Conservation (phyloP, 306 rosid genomes). For the Boehmeria nivea region DNA sequence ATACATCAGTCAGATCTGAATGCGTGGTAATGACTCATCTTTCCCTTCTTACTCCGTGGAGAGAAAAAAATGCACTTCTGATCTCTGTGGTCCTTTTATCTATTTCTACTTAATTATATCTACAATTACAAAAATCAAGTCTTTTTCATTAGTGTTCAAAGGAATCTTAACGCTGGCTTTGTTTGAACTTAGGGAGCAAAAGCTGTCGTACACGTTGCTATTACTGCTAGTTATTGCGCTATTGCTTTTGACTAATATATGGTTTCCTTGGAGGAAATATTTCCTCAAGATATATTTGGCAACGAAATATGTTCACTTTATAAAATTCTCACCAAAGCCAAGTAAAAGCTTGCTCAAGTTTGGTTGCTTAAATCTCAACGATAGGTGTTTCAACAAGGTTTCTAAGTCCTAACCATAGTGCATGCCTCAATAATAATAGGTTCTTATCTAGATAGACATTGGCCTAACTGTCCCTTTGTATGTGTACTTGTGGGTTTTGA, state of each 20-base stretch:
- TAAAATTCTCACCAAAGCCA: not conserved
- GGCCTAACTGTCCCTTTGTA: not conserved
- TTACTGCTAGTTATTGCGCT: not conserved
- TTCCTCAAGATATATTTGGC: not conserved
- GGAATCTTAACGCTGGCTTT: not conserved
- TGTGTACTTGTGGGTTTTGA: too few species aligned
- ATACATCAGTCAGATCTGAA: too few species aligned
- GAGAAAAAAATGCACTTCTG: not conserved
- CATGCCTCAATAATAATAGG: too few species aligned
- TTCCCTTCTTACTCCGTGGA: not conserved
- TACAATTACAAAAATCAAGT: not conserved
- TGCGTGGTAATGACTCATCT: too few species aligned
- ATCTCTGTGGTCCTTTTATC: not conserved
- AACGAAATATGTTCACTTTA: not conserved
- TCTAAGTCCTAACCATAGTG: too few species aligned
- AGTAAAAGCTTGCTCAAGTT: too few species aligned
- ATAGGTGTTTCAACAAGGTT: too few species aligned
- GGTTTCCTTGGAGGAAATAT: too few species aligned
- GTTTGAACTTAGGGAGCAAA: conserved; percentile 4
- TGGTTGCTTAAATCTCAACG: too few species aligned
- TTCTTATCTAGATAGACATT: too few species aligned
- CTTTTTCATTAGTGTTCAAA: not conserved
- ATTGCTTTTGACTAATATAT: not conserved
- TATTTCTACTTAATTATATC: too few species aligned
- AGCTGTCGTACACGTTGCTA: conserved; percentile 1